Base-by-base conservation (phyloP, 1,139 yeast species). In the Taiozyma sp. region DNA sequence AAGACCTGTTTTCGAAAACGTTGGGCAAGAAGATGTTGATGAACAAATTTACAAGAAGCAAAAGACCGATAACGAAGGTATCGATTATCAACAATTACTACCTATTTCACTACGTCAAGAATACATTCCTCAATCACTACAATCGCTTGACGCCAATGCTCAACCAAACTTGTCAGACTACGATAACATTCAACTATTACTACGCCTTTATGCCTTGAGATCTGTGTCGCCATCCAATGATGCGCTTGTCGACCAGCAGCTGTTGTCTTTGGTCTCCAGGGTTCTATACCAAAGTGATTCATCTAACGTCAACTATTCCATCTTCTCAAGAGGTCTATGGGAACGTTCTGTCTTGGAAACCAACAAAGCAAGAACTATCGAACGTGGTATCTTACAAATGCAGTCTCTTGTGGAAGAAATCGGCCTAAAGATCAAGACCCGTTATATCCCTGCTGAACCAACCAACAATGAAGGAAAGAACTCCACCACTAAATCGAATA, bases 331-430 rank as follows among this genome's bases (percentile, higher is more conserved):
- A 57, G 90, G 96, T 0, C 73, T 95, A 50, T 92, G 98, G 97
- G 89, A 87, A 62, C 79, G 99, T 65, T 89, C 97, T 13, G 61
- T 88, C 19, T 73, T 92, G 44, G 99, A 95, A 67, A 81, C 96
- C 0, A 76, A 76, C 45, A 85, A 84, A 57, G 83, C 96, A 4
- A 84, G 88, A 64, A 92, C 98, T 1, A 84, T 92, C 24, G 99
- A 95, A 69, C 80, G 99, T 67, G 98, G 98, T 49, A 84, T 92
- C 14, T 74, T 93, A 50, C 99, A 95, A 69, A 84, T 95, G 85
- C 95, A 93, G 48, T 84, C 96, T 5, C 74, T 95, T 48, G 93
- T 92, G 30, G 97, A 92, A 64, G 98, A 92, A 65, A 74, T 91
- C 44, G 96, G 96, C 1, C 75, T 85, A 52, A 82, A 83, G 52